These are phyloP conservation scores for Dictyostelium intermedium DNA, from an alignment of 78 protist genomes.

Conservation along the genomic window DNA sequence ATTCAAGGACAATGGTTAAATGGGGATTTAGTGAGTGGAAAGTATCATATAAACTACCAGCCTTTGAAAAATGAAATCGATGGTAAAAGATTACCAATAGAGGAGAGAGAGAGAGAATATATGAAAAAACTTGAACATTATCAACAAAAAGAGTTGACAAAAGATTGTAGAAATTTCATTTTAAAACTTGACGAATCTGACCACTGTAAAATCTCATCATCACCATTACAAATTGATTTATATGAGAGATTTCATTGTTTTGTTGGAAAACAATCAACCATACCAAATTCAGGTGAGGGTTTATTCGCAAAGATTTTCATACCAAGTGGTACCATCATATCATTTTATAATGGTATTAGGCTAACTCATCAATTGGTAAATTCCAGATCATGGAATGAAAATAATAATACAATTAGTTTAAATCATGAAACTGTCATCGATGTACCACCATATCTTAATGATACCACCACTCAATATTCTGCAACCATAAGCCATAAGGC, in stretches of 20 bases:
- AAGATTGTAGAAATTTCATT: neutral
- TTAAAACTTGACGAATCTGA: neutral
- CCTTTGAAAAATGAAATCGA: neutral
- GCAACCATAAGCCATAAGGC: slow-evolving; percentile 77
- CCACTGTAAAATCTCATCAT: neutral
- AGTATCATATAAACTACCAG: neutral
- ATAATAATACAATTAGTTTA: slow-evolving; percentile 69
- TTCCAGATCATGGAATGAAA: slow-evolving; percentile 25
- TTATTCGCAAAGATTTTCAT: slow-evolving; percentile 51
- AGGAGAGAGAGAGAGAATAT: neutral
- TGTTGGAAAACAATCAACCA: slow-evolving; percentile 7
- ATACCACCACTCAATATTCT: slow-evolving; percentile 7
- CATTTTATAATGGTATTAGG: slow-evolving; percentile 76
- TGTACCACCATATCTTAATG: slow-evolving; percentile 35
- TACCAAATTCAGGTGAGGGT: slow-evolving; percentile 41
- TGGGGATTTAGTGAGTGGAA: slow-evolving; percentile 35
- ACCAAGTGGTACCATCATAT: slow-evolving; percentile 18
- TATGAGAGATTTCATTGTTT: slow-evolving; percentile 31
- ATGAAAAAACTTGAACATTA: neutral
- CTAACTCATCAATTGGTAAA: slow-evolving; percentile 34
- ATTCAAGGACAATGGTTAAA: slow-evolving; percentile 47
- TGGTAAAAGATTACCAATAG: neutral
- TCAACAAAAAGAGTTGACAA: neutral
- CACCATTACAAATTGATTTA: slow-evolving; percentile 8
- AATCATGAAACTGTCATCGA: slow-evolving; percentile 71